A percentile compares a stretch with the other conserved stretches of the same genome.
Evolutionary conservation across 2,329 filamentous ascomycete genomes (phyloP).

Genomic region (Cercospora canescens): DNA sequence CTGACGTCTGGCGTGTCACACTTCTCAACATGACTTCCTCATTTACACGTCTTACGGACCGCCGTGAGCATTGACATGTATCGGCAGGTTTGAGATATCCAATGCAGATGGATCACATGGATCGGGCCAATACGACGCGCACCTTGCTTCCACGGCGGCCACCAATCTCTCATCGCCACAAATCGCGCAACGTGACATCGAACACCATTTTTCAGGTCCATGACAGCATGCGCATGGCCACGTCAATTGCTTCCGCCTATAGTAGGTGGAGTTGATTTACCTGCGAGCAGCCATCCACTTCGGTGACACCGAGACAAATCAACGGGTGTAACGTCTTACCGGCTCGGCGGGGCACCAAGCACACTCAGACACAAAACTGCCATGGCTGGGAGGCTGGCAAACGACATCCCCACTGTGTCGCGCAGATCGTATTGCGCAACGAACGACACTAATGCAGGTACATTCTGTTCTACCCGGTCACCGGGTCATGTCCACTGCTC

Average conservation of each 20-base stretch:
- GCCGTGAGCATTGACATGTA: constrained; percentile 9
- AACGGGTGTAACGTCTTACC: constrained; percentile 31
- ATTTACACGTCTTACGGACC: constrained; percentile 14
- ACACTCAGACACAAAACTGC: constrained; percentile 18
- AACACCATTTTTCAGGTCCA: background rate
- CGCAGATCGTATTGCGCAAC: constrained; percentile 31
- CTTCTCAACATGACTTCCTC: constrained; percentile 13
- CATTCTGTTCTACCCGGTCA: constrained; percentile 26
- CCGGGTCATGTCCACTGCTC: constrained; percentile 14
- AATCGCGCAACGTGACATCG: background rate
- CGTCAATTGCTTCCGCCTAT: background rate
- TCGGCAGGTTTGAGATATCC: background rate
- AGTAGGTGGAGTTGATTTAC: background rate
- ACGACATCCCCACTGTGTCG: constrained; percentile 21
- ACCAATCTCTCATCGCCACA: constrained; percentile 5
- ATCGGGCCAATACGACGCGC: background rate
- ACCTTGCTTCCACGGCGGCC: constrained; percentile 4
- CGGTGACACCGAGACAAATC: constrained; percentile 22
- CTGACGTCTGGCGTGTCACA: constrained; percentile 17
- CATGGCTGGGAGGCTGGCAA: constrained; percentile 24
- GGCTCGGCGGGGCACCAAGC: constrained; percentile 25
- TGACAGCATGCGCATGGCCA: background rate
- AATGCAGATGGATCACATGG: background rate
- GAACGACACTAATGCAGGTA: constrained; percentile 33
- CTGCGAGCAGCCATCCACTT: constrained; percentile 18